Base-by-base conservation (phyloP, 2,329 filamentous ascomycete genomes). In the Fusarium sp. region DNA sequence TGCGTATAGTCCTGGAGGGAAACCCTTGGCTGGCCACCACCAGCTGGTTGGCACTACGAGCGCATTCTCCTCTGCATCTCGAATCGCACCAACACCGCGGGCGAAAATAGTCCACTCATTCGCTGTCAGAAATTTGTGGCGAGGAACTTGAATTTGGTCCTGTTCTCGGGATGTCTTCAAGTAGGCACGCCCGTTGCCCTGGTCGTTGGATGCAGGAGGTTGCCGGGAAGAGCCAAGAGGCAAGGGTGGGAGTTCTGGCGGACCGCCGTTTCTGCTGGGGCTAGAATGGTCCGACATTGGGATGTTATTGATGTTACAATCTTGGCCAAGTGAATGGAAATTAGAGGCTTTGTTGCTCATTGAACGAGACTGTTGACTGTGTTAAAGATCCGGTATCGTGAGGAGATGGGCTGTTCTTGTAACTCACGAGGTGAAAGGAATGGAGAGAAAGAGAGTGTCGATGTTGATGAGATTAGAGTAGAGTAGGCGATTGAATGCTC, bases 1-100 rank as follows among this genome's bases (percentile, higher is more conserved):
- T 61, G 81, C 82, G 75, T 89, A 89, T 5, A 89, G 80, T 0
- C 87, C 87, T 14, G 80, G 81, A 7, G 84, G 84, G 74, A 89
- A 84, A 11, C 87, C 86, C 42, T 80, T 81, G 0, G 87, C 83
- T 0, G 87, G 86, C 84, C 85, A 89, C 72, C 82, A 79, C 73
- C 80, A 82, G 64, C 79, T 82, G 5, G 79, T 83, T 1, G 85
- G 84, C 59, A 87, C 84, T 31, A 85, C 78, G 4, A 86, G 79
- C 18, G 77, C 76, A 42, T 84, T 80, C 11, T 83, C 79, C 70
- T 88, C 87, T n/a, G 80, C 78, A 62, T 87, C 86, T 22, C 76
- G 80, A 62, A 88, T 80, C 8, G 84, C 86, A 0, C 87, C 87
- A 27, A 89, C 75, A 1, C 84, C 85, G n/a, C 82, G 82, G 22